These are phyloP conservation scores for Aegilops bicornis DNA, from an alignment of 176 grass and related monocot genomes.

Conservation along the genomic window DNA sequence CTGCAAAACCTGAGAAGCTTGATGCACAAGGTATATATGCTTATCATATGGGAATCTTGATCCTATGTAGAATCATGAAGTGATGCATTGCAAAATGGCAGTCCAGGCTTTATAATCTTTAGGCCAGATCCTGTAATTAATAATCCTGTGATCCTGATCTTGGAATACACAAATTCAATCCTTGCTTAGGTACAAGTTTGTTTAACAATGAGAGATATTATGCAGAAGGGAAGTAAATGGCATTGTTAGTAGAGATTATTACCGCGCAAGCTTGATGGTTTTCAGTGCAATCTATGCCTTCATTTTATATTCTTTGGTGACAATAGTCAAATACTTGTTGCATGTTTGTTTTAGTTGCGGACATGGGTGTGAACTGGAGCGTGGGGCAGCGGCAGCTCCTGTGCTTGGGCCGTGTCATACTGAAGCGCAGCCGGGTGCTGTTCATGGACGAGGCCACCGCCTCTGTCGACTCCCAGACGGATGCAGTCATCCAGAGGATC, in stretches of 20 bases:
- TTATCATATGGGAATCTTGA: neutral
- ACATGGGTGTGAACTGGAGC: slow-evolving; percentile 95
- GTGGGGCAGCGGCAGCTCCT: slow-evolving; percentile 88
- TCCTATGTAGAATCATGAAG: neutral
- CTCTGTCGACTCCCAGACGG: slow-evolving; percentile 79
- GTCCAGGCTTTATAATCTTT: neutral
- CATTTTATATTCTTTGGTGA: neutral
- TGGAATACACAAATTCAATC: neutral
- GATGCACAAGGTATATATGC: slow-evolving; percentile 74
- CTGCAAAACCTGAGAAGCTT: slow-evolving; percentile 78
- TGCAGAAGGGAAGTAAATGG: neutral
- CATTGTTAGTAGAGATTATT: neutral
- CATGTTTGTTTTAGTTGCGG: slow-evolving; percentile 49
- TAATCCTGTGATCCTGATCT: neutral
- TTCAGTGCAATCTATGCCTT: neutral
- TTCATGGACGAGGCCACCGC: slow-evolving; percentile 94
- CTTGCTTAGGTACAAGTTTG: neutral
- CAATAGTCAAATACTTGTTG: neutral
- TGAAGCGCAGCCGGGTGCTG: slow-evolving; percentile 69
- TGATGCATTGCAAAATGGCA: neutral
- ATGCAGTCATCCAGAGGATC: slow-evolving; percentile 72
- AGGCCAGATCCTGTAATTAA: neutral
- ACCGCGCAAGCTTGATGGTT: neutral
- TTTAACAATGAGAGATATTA: neutral
- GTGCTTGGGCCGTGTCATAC: slow-evolving; percentile 69